Base-by-base conservation (phyloP, 2,329 filamentous ascomycete species). In the Thyridium curvatum region DNA sequence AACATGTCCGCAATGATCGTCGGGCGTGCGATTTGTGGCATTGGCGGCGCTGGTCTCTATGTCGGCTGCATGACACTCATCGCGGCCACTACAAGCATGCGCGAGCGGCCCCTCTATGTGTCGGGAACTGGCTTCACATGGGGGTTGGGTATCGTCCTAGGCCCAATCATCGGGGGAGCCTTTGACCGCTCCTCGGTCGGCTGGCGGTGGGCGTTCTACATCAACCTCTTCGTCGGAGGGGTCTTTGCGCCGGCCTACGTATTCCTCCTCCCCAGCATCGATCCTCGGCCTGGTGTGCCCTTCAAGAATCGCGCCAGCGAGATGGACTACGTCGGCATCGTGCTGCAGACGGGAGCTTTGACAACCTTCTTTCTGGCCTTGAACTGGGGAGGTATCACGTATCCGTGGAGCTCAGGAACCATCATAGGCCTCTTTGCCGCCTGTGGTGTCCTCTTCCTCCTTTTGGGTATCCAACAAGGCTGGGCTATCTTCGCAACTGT, bases 351-450 rank as follows among this genome's bases (percentile, higher is more conserved):
- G 2, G 69, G 60, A 2, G 58, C 60, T 13, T 62, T 66, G 30
- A 49, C 61, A 2, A 53, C 54, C 8, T 46, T 70, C 29, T 55
- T 71, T 17, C 64, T 79, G 53, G 71, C 62, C 2, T 62, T 77
- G 41, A 62, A 61, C 38, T 72, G 77, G 32, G 74, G 69, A 8
- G 74, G 75, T 2, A 52, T 56, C 1, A 30, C 64, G 8, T 79
- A 66, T 38, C 46, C 59, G 0, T 81, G 74, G 73, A 49, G 55
- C 32, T 41, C 37, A 14, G 45, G 40, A 12, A 41, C 42, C 18
- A 39, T 47, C 29, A 41, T 49, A 8, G 48, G 41, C 5, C 34
- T 43, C 13, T 38, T 48, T 8, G 41, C 49, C 6, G 32, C 47
- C 17, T 32, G 38, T 3, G 46, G 32, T 3, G 52, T 71, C 0